Evolutionary conservation across 2,329 filamentous ascomycete genomes (phyloP), one percentile per base, ranked within the genome.

Genomic region (Coniochaeta sp.): DNA sequence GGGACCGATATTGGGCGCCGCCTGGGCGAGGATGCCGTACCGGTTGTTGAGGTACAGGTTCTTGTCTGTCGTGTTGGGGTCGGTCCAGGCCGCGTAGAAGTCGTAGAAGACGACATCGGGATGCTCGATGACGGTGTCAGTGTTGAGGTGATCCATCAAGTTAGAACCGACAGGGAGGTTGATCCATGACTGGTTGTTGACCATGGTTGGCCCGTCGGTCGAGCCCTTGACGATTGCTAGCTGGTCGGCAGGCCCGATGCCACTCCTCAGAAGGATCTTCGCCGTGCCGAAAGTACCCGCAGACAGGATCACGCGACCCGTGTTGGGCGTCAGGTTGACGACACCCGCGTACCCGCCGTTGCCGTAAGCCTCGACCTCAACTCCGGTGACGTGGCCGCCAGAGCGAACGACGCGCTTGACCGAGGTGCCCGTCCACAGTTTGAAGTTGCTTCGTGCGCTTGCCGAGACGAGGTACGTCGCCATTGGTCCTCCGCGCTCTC

Each of bases 381-480:
- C 78, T 63, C 85, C 85, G 8, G 82, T 87, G 60, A 84, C 78
- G 60, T 80, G 80, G 38, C 81, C 79, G 14, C 81, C 82, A 19
- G 75, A 76, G 34, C 86, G 82, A 40, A 87, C 72, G 31, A 89
- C 78, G 58, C 85, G 81, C 62, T 80, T 79, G n/a, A 87, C 86
- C 28, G 78, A 77, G 11, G 85, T 87, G 69, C 84, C 83, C 38
- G 81, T 78, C 74, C 81, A 82, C 57, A 89, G 72, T 55, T 81
- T 77, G 73, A 89, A 89, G 72, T 88, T 88, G 33, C 74, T 73
- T 62, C 82, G 77, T 56, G 74, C 72, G 62, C 78, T 76, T 6
- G 86, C 86, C 36, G 77, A 78, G 34, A 85, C 81, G 11, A 89
- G 79, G 70, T 89, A 89, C 0, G 86, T 88, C 9, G 83, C 84